phyloP scores from a whole-genome alignment of 2,329 filamentous ascomycete genomes.

The Keithomyces neogunnii region DNA sequence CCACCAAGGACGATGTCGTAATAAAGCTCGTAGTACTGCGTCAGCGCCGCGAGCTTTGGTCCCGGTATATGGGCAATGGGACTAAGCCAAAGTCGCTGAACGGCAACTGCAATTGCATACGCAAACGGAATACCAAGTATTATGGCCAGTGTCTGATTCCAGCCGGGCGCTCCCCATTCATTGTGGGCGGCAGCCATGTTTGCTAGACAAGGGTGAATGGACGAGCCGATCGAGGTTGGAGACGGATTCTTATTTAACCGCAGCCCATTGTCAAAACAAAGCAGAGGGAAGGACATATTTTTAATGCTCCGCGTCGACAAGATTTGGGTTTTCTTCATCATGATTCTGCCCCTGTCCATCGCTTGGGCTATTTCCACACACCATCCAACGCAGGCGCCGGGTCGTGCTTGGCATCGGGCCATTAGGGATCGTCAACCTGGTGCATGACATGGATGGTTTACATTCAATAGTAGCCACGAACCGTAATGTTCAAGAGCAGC shows the following conservation, averaged over 20 bases:
- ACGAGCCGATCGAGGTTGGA: background rate
- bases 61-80: conserved; percentile 30
- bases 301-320: too few species aligned
- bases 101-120: conserved; percentile 19
- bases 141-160: conserved; percentile 17
- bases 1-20: conserved; percentile 33
- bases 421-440: background rate
- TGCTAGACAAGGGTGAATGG: background rate
- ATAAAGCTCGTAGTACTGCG: conserved; percentile 32
- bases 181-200: conserved; percentile 10
- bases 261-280: background rate
- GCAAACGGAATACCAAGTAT: conserved; percentile 18
- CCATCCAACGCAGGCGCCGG: too few species aligned
- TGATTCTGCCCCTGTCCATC: too few species aligned
- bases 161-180: conserved; percentile 13
- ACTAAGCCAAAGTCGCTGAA: conserved; percentile 27
- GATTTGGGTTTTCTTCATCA: too few species aligned
- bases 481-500: too few species aligned
- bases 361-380: too few species aligned
- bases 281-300: too few species aligned
- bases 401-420: background rate
- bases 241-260: background rate
- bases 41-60: conserved; percentile 29
- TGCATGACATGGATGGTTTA: too few species aligned
- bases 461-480: too few species aligned